phyloP scores from a whole-genome alignment of 805 yeast genomes.

The Starmerella lactis-condensi region DNA sequence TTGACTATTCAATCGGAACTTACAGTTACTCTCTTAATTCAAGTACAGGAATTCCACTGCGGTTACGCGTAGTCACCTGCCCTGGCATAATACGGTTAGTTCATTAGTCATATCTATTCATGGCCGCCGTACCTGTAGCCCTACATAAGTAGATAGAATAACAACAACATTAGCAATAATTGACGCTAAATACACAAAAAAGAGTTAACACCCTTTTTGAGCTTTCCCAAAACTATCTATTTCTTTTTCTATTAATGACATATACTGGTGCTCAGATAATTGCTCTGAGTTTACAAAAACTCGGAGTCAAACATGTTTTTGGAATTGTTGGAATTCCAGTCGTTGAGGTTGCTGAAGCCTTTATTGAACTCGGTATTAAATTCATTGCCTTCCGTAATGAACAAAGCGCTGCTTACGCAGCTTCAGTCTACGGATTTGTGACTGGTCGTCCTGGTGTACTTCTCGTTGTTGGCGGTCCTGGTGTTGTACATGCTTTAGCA shows the following conservation, averaged over 20 bases:
- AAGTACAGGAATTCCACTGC: too few species aligned
- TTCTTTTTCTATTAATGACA: slow-evolving; percentile 1
- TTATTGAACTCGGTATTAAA: slow-evolving; percentile 34
- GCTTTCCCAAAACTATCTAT: slow-evolving; percentile 1
- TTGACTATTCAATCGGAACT: too few species aligned
- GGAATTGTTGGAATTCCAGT: slow-evolving; percentile 66
- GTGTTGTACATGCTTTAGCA: slow-evolving; percentile 46
- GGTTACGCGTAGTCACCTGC: too few species aligned
- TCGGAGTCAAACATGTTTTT: slow-evolving; percentile 41
- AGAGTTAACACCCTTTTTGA: not conserved
- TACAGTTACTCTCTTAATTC: too few species aligned
- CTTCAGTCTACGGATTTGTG: slow-evolving; percentile 48
- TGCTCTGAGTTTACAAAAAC: slow-evolving; percentile 29
- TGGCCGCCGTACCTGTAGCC: too few species aligned
- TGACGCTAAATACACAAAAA: not conserved
- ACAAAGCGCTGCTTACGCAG: slow-evolving; percentile 61
- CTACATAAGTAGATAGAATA: not conserved
- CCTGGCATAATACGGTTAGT: too few species aligned
- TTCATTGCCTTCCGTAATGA: slow-evolving; percentile 51
- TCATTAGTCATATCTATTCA: too few species aligned
- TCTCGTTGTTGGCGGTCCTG: slow-evolving; percentile 62
- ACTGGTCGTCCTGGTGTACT: slow-evolving; percentile 49
- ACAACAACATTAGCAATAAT: not conserved
- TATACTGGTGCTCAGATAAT: slow-evolving; percentile 30
- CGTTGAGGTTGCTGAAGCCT: slow-evolving; percentile 49